phyloP scores from a whole-genome alignment of 768 basidiomycete genomes.

The Termitomyces heimii region DNA sequence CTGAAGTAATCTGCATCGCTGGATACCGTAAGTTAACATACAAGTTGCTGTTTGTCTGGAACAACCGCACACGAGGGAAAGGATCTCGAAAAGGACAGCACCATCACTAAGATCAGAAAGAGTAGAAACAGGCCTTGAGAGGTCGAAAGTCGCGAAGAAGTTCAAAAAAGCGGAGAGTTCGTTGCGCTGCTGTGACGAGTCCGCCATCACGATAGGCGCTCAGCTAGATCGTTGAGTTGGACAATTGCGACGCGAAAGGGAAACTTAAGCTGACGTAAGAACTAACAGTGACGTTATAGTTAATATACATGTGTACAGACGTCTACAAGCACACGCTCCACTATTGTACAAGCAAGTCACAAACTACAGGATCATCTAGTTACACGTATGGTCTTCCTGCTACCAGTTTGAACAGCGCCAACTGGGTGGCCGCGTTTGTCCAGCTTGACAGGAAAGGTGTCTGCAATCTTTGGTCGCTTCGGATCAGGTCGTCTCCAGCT shows the following conservation, averaged over 20 bases:
- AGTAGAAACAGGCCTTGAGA: slow-evolving; percentile 55
- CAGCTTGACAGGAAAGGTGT: slow-evolving; percentile 29
- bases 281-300: neutral
- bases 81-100: slow-evolving; percentile 65
- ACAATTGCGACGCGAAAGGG: neutral
- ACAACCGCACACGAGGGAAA: slow-evolving; percentile 68
- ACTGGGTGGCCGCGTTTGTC: slow-evolving; percentile 30
- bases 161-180: slow-evolving; percentile 79
- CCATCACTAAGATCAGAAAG: slow-evolving; percentile 78
- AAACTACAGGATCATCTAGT: neutral
- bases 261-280: slow-evolving; percentile 1
- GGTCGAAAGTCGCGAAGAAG: slow-evolving; percentile 71
- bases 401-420: slow-evolving; percentile 31
- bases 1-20: slow-evolving; percentile 82
- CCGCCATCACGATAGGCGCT: slow-evolving; percentile 23
- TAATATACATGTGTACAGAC: neutral
- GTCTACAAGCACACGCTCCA: neutral
- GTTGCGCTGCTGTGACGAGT: slow-evolving; percentile 34
- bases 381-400: slow-evolving; percentile 18
- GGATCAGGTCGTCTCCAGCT: slow-evolving; percentile 22
- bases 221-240: neutral
- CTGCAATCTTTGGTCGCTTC: slow-evolving; percentile 12
- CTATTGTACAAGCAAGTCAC: neutral
- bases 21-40: neutral
- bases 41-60: neutral